A percentile compares a stretch with the other conserved stretches of the same genome.
Conservation (phyloP, 106 monocot species). For the Posidonia australis region DNA sequence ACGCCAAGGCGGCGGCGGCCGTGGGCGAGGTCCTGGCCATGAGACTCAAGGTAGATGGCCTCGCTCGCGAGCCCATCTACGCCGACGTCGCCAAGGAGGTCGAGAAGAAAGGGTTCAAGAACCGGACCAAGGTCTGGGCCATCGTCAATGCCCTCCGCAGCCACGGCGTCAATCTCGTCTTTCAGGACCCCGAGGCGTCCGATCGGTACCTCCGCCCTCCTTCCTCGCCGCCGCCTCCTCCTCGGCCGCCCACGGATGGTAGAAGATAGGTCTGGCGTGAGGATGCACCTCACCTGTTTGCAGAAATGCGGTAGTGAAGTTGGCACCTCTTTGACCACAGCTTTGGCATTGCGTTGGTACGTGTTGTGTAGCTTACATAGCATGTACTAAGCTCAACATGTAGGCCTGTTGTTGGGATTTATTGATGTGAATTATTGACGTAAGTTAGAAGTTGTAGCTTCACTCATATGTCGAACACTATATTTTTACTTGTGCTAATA, state of each 20-base stretch:
- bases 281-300: too few species aligned
- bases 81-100: slow-evolving; percentile 78
- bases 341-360: too few species aligned
- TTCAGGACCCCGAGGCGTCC: slow-evolving; percentile 23
- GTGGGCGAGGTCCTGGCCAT: slow-evolving; percentile 91
- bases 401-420: too few species aligned
- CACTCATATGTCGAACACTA: too few species aligned
- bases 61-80: slow-evolving; percentile 59
- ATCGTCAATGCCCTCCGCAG: slow-evolving; percentile 64
- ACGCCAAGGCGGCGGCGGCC: slow-evolving; percentile 84
- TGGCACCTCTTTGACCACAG: too few species aligned
- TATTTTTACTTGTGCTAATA: too few species aligned
- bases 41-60: slow-evolving; percentile 86
- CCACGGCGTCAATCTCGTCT: slow-evolving; percentile 61
- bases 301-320: too few species aligned
- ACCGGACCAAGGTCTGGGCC: slow-evolving; percentile 80
- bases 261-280: not conserved
- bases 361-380: too few species aligned
- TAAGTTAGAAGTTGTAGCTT: too few species aligned
- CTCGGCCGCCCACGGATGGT: not conserved
- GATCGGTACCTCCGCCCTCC: slow-evolving; percentile 12
- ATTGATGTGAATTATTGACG: too few species aligned
- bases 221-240: slow-evolving; percentile 1
- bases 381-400: too few species aligned
- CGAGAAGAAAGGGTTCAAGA: slow-evolving; percentile 92